Base-by-base conservation (phyloP, 148 eudicot species). In the Heliosperma pusillum region DNA sequence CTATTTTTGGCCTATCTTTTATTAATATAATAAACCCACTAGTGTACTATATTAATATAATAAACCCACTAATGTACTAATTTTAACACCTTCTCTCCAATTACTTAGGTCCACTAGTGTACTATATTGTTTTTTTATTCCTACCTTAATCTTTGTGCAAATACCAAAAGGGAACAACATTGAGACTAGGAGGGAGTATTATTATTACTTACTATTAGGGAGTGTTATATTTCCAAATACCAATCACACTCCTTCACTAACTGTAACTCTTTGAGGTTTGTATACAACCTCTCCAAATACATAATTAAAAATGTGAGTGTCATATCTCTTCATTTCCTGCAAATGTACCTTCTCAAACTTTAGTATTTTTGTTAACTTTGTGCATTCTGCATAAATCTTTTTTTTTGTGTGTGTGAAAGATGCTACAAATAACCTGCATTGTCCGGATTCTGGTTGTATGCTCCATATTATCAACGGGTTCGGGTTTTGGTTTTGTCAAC, bases 351-450 rank as follows among this genome's bases (percentile, higher is more conserved):
- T 55, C 66, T 36, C 42, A 20, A 65, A 67, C 56, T 25, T 17
- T 68, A 68, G 44, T 55, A 26, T 10, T 40, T 36, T 9, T 2
- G 3, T 25, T 11, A 33, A 17, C 7, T 7, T 10, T 16, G 13
- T 47, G 7, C 22, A 5, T 69, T 15, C 26, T 40, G 24, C 19
- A 13, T 17, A 26, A 20, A 10, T 17, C n/a, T 19, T n/a, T 5
- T n/a, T 58, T 24, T 45, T 29, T 61, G 11, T 7, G 24, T 7
- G 55, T 10, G 20, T 47, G 45, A 69, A 81, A 65, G 60, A 89
- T 88, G 96, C 44, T 77, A 24, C 68, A 50, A 58, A 77, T 82
- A 21, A 83, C 55, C 90, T 85, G 72, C 97, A 91, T 91, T 91
- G 85, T 87, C 68, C 15, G 82, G 52, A 55, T 86, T 42, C 76